These are phyloP conservation scores for Penicillium coffeae DNA, from an alignment of 495 filamentous ascomycete genomes.

Conservation along the genomic window DNA sequence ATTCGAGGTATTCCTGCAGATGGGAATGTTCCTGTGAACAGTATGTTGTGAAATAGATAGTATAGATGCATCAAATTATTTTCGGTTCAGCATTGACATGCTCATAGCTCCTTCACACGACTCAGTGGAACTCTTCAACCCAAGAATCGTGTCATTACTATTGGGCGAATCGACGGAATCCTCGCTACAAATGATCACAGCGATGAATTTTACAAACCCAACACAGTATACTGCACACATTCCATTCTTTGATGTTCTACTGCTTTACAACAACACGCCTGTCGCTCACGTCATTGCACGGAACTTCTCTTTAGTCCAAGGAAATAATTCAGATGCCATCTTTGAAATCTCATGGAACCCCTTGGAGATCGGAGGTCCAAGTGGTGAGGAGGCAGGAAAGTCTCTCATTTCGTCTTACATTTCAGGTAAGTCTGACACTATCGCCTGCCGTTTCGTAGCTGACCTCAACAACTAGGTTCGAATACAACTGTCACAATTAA, in stretches of 20 bases:
- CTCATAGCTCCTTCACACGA: slow-evolving; percentile 41
- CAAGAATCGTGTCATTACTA: slow-evolving; percentile 59
- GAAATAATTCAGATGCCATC: slow-evolving; percentile 66
- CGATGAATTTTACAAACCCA: slow-evolving; percentile 82
- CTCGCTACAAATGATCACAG: slow-evolving; percentile 63
- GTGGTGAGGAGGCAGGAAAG: slow-evolving; percentile 58
- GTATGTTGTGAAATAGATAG: slow-evolving; percentile 52
- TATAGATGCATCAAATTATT: slow-evolving; percentile 14
- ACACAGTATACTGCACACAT: slow-evolving; percentile 76
- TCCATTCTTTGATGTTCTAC: slow-evolving; percentile 71
- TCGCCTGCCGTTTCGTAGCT: background rate
- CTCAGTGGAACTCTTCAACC: slow-evolving; percentile 50
- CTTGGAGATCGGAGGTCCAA: slow-evolving; percentile 50
- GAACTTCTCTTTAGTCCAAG: slow-evolving; percentile 57
- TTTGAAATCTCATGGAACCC: slow-evolving; percentile 77
- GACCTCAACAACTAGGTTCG: slow-evolving; percentile 40
- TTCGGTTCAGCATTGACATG: slow-evolving; percentile 14
- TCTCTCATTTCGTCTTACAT: slow-evolving; percentile 80
- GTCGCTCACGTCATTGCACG: slow-evolving; percentile 68
- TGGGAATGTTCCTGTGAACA: slow-evolving; percentile 82
- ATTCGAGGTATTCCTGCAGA: slow-evolving; percentile 79
- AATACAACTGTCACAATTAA: slow-evolving; percentile 76
- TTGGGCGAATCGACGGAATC: slow-evolving; percentile 65
- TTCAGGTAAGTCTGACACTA: slow-evolving; percentile 54
- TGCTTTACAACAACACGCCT: slow-evolving; percentile 67